phyloP scores from a whole-genome alignment of 495 filamentous ascomycete genomes.

The Penicillium fimorum region DNA sequence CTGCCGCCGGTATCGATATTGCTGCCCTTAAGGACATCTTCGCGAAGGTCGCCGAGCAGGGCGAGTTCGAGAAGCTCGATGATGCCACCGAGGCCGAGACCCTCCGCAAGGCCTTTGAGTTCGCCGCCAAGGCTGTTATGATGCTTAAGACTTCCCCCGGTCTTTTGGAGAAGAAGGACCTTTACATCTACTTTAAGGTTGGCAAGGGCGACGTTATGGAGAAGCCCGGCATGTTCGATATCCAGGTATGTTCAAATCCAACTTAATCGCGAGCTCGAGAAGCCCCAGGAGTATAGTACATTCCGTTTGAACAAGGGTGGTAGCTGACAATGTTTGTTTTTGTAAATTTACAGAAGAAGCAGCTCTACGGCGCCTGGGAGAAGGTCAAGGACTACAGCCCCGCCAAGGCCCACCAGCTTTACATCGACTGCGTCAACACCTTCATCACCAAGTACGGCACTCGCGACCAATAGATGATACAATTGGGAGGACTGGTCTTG shows the following conservation, averaged over 20 bases:
- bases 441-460: slow-evolving; percentile 65
- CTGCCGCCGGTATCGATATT: slow-evolving; percentile 30
- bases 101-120: slow-evolving; percentile 34
- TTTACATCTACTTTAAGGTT: slow-evolving; percentile 62
- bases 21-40: slow-evolving; percentile 29
- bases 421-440: slow-evolving; percentile 67
- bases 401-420: slow-evolving; percentile 68
- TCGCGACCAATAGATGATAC: slow-evolving; percentile 22
- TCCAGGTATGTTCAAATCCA: slow-evolving; percentile 44
- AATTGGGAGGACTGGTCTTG: background rate
- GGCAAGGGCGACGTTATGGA: slow-evolving; percentile 45
- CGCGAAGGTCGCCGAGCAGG: slow-evolving; percentile 21
- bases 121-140: slow-evolving; percentile 54
- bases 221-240: slow-evolving; percentile 50
- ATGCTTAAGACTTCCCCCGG: slow-evolving; percentile 54
- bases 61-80: slow-evolving; percentile 17
- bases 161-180: slow-evolving; percentile 52
- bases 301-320: background rate
- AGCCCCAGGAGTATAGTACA: background rate
- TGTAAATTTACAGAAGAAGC: slow-evolving; percentile 59
- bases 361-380: slow-evolving; percentile 75
- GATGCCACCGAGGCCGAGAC: slow-evolving; percentile 22
- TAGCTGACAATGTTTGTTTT: background rate
- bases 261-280: background rate
- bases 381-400: slow-evolving; percentile 55